Conservation (phyloP, 257 asterid species). For the Ocimum tenuiflorum region DNA sequence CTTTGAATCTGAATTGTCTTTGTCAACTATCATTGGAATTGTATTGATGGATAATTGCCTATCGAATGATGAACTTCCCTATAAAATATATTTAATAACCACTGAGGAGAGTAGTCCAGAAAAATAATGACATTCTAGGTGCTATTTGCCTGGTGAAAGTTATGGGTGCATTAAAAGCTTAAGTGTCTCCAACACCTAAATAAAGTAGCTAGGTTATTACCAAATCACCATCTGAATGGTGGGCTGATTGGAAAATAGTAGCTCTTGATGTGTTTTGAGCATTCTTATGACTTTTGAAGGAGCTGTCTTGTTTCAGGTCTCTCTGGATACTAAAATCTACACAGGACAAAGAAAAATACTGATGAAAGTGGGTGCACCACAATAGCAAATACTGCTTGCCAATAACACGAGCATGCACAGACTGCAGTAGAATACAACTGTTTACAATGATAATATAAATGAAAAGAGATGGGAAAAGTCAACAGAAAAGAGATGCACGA, state of each 20-base stretch:
- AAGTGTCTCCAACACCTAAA: not conserved
- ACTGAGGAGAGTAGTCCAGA: conserved; percentile 9
- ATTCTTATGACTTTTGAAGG: conserved; percentile 33
- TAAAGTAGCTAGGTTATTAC: conserved; percentile 39
- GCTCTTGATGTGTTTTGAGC: conserved; percentile 33
- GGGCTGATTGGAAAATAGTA: conserved; percentile 29
- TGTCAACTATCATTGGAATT: conserved; percentile 27
- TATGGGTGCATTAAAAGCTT: not conserved
- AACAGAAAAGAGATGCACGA: conserved; percentile 13
- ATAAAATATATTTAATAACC: conserved; percentile 20
- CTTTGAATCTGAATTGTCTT: conserved; percentile 30
- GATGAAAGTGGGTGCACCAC: conserved; percentile 5
- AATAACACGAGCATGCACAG: conserved; percentile 12
- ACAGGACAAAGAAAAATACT: conserved; percentile 15
- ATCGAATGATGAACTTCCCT: conserved; percentile 39
- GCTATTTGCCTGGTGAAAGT: conserved; percentile 2
- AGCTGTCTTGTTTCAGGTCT: conserved; percentile 37
- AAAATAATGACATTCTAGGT: conserved; percentile 7
- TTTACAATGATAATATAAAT: not conserved
- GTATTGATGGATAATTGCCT: conserved; percentile 28
- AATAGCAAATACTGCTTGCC: not conserved
- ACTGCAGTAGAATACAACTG: not conserved
- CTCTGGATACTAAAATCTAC: conserved; percentile 43
- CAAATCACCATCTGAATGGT: conserved; percentile 31
- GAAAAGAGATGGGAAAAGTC: not conserved